Base-by-base conservation (phyloP, 345 rosid genomes). In the Hibiscus trionum region DNA sequence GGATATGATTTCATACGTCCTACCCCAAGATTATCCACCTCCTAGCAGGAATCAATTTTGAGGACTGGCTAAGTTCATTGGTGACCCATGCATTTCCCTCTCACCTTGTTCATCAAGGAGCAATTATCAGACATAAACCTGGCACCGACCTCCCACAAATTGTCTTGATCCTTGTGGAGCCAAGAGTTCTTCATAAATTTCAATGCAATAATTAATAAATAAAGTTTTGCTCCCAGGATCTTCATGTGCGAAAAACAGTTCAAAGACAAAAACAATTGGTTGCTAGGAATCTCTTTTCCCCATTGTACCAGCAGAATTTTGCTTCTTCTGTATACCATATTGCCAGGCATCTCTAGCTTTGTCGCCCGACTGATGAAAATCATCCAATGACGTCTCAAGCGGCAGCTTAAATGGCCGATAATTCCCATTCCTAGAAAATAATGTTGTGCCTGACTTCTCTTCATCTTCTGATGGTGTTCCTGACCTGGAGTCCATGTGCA, bases 341-440 rank as follows among this genome's bases (percentile, higher is more conserved):
- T 88, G 97, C 98, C 91, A 90, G 79, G 91, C 87, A 75, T 89
- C 92, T 76, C 91, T 84, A 62, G 87, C 79, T 76, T 83, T 85
- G 53, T 87, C 94, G 46, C 86, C 91, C 0, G 85, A 71, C 56
- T 79, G 92, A 78, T 83, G 86, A 80, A 85, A 80, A 66, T 87
- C 90, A 80, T 86, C 97, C 68, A 82, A 76, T 35, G 84, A 75
- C 79, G 77, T 83, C 72, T 88, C 98, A 80, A 82, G 61, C 7
- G 80, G 72, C 16, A 81, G 59, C 70, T 80, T 86, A 57, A 69
- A 72, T 7, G 84, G 81, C 21, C 89, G 81, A 52, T 73, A 80
- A 70, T 80, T 84, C 59, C 91, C 94, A 77, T 87, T 91, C 75
- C 96, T 87, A 59, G 80, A 72, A 39, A 76, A 78, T 27, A 82